Base-by-base conservation (phyloP, 306 rosid genomes). In the Fragaria iinumae region DNA sequence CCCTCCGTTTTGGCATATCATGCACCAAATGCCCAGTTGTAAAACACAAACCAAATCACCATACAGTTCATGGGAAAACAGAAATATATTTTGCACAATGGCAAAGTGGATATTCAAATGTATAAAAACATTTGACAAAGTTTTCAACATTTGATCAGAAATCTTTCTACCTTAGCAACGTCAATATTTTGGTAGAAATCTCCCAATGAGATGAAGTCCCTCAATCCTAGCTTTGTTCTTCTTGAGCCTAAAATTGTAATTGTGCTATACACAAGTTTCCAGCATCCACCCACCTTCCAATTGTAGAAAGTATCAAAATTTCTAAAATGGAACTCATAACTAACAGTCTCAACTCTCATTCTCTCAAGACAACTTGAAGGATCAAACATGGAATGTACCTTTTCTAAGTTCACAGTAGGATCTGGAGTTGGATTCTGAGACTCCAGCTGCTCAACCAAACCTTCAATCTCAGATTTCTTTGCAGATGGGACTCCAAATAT, bases 211-310 rank as follows among this genome's bases (percentile, higher is more conserved):
- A 91, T 88, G 72, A 93, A 89, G 73, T 93, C 97, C 83, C 97
- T 82, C 66, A 93, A 86, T 71, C 97, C 97, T 36, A 93, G 86
- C 88, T 91, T 93, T 53, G 96, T 91, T 79, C 97, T 87, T 86
- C 89, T 93, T 53, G 96, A 83, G 57, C 97, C 98, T 83, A 91
- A 76, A 71, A 93, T 87, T 77, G 95, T 85, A 77, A 91, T 87
- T 77, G 93, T 89, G 73, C 97, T 88, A 55, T 89, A 93, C 32
- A 89, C 85, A 81, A 93, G 92, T 80, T 87, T 93, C 98, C 98
- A 93, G 73, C 87, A 79, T 65, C 95, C 96, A 79, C 63, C 84
- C 66, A 91, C 83, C 93, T 91, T 81, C 77, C 79, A 79, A 77
- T 13, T 27, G 56, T 29, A 68, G 69, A 74, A 83, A 67, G 68